Conservation (phyloP, 192 early-diverging fungal species). For the Rhizophagus clarus region DNA sequence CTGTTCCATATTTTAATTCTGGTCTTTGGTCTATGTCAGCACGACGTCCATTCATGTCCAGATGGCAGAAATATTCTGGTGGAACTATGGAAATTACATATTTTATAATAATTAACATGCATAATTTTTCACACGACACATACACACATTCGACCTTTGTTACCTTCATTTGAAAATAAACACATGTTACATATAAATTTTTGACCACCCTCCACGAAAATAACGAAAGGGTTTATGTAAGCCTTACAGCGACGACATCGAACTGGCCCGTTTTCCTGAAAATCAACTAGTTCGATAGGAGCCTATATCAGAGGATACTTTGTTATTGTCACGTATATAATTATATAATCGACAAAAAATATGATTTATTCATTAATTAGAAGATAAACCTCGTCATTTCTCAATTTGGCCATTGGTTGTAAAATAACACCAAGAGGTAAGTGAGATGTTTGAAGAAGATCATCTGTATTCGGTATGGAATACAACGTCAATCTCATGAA, state of each 20-base stretch:
- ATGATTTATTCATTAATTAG: constrained; percentile 20
- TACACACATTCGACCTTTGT: not conserved
- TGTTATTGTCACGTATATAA: not conserved
- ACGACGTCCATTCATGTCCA: constrained; percentile 90
- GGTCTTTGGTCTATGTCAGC: constrained; percentile 83
- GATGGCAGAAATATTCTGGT: constrained; percentile 88
- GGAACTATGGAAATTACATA: constrained; percentile 55
- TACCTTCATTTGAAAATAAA: constrained; percentile 80
- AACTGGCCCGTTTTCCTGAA: constrained; percentile 83
- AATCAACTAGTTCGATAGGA: constrained; percentile 79
- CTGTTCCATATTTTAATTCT: constrained; percentile 85
- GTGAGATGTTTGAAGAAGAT: constrained; percentile 74
- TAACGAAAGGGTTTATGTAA: constrained; percentile 91
- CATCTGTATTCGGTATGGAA: constrained; percentile 82
- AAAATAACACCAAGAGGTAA: constrained; percentile 87
- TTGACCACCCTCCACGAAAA: constrained; percentile 88
- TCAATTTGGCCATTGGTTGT: constrained; percentile 88
- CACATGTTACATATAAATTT: constrained; percentile 96
- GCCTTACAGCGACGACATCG: constrained; percentile 91
- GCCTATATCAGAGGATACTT: constrained; percentile 32
- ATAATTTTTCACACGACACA: not conserved
- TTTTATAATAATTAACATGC: not conserved
- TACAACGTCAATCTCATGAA: constrained; percentile 90
- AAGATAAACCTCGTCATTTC: constrained; percentile 63
- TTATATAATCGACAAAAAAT: not conserved